Evolutionary conservation across 495 filamentous ascomycete species (phyloP), one percentile per base, ranked within the genome.

Genomic region (Penicillium cataractarum): DNA sequence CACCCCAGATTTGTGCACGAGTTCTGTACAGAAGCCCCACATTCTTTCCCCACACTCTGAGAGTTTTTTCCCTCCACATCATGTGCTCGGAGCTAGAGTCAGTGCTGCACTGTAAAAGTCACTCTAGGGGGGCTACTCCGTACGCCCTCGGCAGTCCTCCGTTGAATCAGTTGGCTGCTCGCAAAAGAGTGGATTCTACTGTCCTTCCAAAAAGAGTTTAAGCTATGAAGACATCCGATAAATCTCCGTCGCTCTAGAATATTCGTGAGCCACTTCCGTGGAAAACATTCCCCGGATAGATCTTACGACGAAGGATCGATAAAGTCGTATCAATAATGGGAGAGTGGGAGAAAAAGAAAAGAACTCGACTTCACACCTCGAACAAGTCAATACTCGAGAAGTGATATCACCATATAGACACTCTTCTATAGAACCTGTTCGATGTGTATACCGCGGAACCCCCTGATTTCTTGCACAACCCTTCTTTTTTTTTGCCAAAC

Each of bases 21-120:
- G 46, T 27, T 12, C 46, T 27, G 46, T 24, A 49, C 24, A n/a
- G 2, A 19, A 57, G 55, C 55, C 55, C 55, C 55, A 48, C 55
- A 57, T 48, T 35, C 40, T 40, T 48, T 48, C 55, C 55, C 39
- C 55, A 46, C 55, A 46, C 26, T 21, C 15, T n/a, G 4, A 22
- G 35, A 31, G n/a, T 7, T 24, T 44, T n/a, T 12, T n/a, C n/a
- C 40, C n/a, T 44, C 39, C 39, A 57, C 24, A 21, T 0, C 12
- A 46, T 48, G 32, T 19, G 21, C 54, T 22, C 8, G 10, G 15
- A 37, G n/a, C n/a, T n/a, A n/a, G n/a, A n/a, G n/a, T n/a, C n/a
- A n/a, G n/a, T n/a, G n/a, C n/a, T n/a, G n/a, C n/a, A n/a, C n/a
- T n/a, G n/a, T n/a, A n/a, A n/a, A n/a, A n/a, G n/a, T n/a, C n/a